Base-by-base conservation (phyloP, 805 yeast species). In the Candida parachauliodes region DNA sequence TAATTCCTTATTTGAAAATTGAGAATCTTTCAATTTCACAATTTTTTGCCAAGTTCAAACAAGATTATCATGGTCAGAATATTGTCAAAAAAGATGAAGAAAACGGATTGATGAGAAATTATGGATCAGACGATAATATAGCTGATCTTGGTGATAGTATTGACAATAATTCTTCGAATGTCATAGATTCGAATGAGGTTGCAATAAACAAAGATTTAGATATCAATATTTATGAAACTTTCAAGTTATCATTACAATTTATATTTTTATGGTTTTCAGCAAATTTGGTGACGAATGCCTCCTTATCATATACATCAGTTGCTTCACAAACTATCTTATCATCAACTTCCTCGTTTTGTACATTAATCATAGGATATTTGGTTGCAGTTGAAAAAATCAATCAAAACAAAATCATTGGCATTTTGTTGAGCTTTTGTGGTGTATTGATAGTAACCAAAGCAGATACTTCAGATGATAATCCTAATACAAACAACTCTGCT, bases 271-370 rank as follows among this genome's bases (percentile, higher is more conserved):
- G 98, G 98, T 93, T 87, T 55, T 43, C 80, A 12, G 95, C 98
- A 2, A 93, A 93, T 58, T 70, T 89, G 46, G 82, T 86, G 39
- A 88, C 93, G 22, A 93, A 93, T 60, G 87, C 95, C 0, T 81
- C 95, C 15, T 68, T 93, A 36, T 74, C 83, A 17, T 93, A 83
- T 59, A 93, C 98, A 0, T 81, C 89, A 9, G 98, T 93, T 15
- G 94, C 95, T 2, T 83, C 93, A 10, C 97, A 94, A 52, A 93
- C 98, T 2, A 91, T 93, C 17, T 62, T 93, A 27, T 84, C 96
- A 12, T 84, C 96, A 25, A 89, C 98, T 0, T 83, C 95, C 4
- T 85, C 96, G 6, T 88, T 93, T 55, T 93, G 93, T 75, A 93
- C 98, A 0, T 70, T 93, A 27, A 49, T 89, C 1, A 73, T 91